Conservation (phyloP, 176 grass and related monocot genomes). For the Paspalum notatum region DNA sequence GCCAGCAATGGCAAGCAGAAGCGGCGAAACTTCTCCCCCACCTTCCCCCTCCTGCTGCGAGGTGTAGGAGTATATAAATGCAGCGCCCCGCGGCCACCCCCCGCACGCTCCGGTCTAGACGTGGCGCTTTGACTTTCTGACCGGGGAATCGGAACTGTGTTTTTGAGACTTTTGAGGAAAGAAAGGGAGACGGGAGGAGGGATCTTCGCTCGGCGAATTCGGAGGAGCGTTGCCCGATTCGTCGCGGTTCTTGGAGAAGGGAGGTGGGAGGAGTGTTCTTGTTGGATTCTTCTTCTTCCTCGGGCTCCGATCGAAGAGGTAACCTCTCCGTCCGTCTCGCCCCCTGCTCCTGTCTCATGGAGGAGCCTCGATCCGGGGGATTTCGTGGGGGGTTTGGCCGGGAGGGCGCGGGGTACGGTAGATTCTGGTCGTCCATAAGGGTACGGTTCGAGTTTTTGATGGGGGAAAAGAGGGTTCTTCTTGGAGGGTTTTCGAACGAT, state of each 20-base stretch:
- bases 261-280: not conserved
- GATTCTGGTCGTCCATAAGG: not conserved
- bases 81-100: not conserved
- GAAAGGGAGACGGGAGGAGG: not conserved
- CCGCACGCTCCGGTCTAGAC: constrained; percentile 28
- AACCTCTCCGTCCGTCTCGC: constrained; percentile 21
- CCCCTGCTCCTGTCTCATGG: not conserved
- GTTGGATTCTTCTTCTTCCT: not conserved
- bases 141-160: not conserved
- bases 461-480: not conserved
- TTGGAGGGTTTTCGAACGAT: not conserved
- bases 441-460: not conserved
- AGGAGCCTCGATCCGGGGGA: not conserved
- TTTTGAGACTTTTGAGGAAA: not conserved
- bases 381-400: not conserved
- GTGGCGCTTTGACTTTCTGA: constrained; percentile 49
- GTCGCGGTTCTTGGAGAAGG: constrained; percentile 3
- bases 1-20: constrained; percentile 45
- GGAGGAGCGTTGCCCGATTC: not conserved
- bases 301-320: constrained; percentile 51
- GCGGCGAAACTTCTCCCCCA: constrained; percentile 48
- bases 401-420: not conserved
- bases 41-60: not conserved
- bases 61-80: constrained; percentile 40
- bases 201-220: constrained; percentile 3